Base-by-base conservation (phyloP, 2,329 filamentous ascomycete species). In the Fusarium hainanense region DNA sequence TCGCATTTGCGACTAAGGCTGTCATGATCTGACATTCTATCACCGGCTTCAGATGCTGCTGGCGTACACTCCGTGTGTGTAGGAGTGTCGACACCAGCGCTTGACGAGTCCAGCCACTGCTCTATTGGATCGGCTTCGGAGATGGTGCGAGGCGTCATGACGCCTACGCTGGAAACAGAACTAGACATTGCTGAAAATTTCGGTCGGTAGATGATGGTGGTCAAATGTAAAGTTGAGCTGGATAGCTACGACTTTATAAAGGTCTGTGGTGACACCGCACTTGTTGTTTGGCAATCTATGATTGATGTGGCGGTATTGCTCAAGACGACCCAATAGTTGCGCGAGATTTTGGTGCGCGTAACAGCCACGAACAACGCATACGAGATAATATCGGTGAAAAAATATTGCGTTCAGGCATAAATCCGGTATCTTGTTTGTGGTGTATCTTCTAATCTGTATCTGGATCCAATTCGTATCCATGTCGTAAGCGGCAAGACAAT, bases 361-460 rank as follows among this genome's bases (percentile, higher is more conserved):
- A 34, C 32, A 34, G 32, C 16, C 8, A 18, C 32, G 6, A 18
- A 34, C 3, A 34, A 34, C 9, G 10, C 1, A 10, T 18, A 34
- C 32, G 9, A 18, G 32, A 6, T 34, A 1, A 3, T 2, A 10
- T 18, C 9, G 8, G 16, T 10, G 1, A 10, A 34, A 18, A 3
- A 1, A 18, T 34, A 34, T 34, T 18, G 4, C 32, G 7, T 34
- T 18, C 10, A 34, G 28, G 11, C 28, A 28, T 13, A 13, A 28
- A 28, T 28, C 1, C 6, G 13, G 12, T 28, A 13, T 13, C 28
- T 13, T 28, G 2, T 28, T 3, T 13, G 28, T 28, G 2, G 28
- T 28, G 12, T 28, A 28, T 28, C 6, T 28, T 13, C 28, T 13
- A 28, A 13, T 28, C 28, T 28, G 28, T 28, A 28, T 7, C 2